These are phyloP conservation scores for Zygosaccharomyces gambellarensis DNA, from an alignment of 805 yeast species.

Conservation along the genomic window DNA sequence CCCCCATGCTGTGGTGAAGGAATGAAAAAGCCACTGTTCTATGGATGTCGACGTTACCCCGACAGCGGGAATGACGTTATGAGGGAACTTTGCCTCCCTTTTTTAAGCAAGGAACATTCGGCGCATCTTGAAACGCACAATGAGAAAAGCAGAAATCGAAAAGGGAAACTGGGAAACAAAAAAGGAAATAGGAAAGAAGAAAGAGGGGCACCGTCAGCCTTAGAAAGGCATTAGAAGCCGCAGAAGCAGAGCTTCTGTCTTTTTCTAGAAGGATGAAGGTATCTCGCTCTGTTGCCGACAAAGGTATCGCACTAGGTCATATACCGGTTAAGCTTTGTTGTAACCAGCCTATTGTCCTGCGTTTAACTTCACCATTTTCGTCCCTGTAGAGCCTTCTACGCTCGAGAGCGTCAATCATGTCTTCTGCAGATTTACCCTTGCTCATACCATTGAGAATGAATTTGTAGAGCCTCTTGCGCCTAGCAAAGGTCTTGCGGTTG, in stretches of 20 bases:
- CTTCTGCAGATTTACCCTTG: constrained; percentile 33
- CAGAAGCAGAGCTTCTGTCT: too few species aligned
- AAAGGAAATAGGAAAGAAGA: neutral
- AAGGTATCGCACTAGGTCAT: constrained; percentile 4
- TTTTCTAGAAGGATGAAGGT: too few species aligned
- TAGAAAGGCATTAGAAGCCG: too few species aligned
- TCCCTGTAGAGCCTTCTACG: constrained; percentile 30
- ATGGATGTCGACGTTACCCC: neutral
- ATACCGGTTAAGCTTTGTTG: constrained; percentile 35
- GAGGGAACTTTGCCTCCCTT: neutral
- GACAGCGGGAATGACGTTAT: neutral
- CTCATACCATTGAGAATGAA: constrained; percentile 34
- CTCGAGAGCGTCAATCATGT: constrained; percentile 32
- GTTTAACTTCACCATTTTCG: constrained; percentile 33
- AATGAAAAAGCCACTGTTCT: neutral
- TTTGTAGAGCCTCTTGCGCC: constrained; percentile 36
- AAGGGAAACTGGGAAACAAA: neutral
- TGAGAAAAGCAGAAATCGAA: neutral
- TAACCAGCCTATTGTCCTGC: constrained; percentile 36
- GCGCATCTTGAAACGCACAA: neutral
- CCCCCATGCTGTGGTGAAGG: too few species aligned
- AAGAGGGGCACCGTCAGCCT: neutral
- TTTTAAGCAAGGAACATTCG: neutral
- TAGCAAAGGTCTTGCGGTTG: constrained; percentile 35
- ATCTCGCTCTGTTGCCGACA: too few species aligned